Base-by-base conservation (phyloP, 2,329 filamentous ascomycete species). In the Pseudohalonectria lignicola region DNA sequence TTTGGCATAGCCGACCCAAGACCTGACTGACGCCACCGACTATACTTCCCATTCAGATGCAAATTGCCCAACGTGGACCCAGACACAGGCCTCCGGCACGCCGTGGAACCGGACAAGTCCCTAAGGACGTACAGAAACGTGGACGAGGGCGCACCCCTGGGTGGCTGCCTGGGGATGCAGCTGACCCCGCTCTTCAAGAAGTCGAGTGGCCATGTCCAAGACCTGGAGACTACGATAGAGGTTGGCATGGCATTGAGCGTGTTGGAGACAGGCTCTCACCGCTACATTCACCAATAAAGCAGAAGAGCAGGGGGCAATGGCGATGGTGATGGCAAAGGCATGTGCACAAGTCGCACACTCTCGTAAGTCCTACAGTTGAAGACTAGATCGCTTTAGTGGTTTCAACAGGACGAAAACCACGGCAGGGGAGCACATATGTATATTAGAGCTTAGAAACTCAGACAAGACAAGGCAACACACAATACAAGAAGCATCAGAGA, bases 1-100 rank as follows among this genome's bases (percentile, higher is more conserved):
- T 15, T n/a, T 15, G 6, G 9, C 3, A 30, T n/a, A 30, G 28
- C 29, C 29, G 29, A n/a, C 29, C n/a, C n/a, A n/a, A n/a, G n/a
- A n/a, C n/a, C n/a, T n/a, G n/a, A n/a, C n/a, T n/a, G n/a, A n/a
- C n/a, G n/a, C n/a, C n/a, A n/a, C n/a, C n/a, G n/a, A n/a, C n/a
- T n/a, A n/a, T n/a, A n/a, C n/a, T n/a, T n/a, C n/a, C n/a, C n/a
- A n/a, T n/a, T 18, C 34, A 71, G 68, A 39, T 86, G 82, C 59
- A 82, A 77, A 47, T 55, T 86, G 47, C 80, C 80, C 16, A 86
- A 86, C 47, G 76, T 84, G 2, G 68, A 85, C 52, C 79, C 70
- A 1, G 61, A 63, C 15, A 76, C 64, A 5, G 82, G 71, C n/a
- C 50, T 67, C 29, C 66, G 67, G 17, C 73, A 80, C 50, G 51